Conservation (phyloP, 352 stramenopile species). For the Pythium aristosporum region DNA sequence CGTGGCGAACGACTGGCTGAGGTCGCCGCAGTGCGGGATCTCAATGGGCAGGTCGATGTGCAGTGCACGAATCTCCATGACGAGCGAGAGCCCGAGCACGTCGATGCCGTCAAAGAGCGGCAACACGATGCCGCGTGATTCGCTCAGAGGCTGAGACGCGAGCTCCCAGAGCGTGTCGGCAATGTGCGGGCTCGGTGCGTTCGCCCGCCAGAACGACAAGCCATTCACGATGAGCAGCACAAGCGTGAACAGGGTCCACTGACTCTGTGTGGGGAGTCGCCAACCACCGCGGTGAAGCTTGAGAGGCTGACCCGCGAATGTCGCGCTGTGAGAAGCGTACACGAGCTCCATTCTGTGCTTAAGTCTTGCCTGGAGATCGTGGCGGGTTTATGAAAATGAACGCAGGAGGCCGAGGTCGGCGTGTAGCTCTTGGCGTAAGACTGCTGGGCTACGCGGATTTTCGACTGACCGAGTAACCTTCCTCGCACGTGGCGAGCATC, state of each 20-base stretch:
- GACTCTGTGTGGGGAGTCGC: not conserved
- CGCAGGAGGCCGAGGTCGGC: too few species aligned
- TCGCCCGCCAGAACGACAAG: not conserved
- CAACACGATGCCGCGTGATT: conserved; percentile 49
- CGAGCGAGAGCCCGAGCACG: conserved; percentile 54
- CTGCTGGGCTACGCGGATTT: too few species aligned
- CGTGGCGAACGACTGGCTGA: conserved; percentile 38
- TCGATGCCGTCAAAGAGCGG: conserved; percentile 68
- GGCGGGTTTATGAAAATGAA: too few species aligned
- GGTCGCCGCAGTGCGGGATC: conserved; percentile 67
- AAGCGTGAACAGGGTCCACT: not conserved
- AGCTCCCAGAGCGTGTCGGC: not conserved
- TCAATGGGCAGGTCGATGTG: conserved; percentile 61
- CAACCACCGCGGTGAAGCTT: not conserved
- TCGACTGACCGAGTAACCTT: too few species aligned
- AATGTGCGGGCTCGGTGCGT: not conserved
- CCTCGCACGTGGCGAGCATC: too few species aligned
- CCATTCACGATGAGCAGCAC: not conserved
- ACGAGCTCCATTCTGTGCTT: not conserved
- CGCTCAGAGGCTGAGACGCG: not conserved
- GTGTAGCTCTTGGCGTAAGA: too few species aligned
- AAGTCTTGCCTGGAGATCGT: too few species aligned
- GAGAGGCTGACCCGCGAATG: not conserved
- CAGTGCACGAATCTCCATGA: conserved; percentile 54
- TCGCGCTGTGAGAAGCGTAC: not conserved